Evolutionary conservation across 352 stramenopile genomes (phyloP), one percentile per base, ranked within the genome.

Genomic region (Phytopythium chamaehyphon): DNA sequence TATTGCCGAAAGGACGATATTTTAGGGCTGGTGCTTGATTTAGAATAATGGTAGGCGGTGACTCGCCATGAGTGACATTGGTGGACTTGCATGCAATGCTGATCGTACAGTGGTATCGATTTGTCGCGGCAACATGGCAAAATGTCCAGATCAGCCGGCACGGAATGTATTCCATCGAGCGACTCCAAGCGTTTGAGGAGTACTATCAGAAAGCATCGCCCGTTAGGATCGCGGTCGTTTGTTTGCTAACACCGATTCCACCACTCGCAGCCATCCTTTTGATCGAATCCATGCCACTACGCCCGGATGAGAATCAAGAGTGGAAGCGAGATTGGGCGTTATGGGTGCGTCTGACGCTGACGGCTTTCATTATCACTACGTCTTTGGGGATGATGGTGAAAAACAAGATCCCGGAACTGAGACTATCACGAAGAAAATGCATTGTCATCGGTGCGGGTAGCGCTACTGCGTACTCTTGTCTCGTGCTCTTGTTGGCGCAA

Each of bases 81-180:
- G 37, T 1, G 14, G 37, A n/a, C 15, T 42, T 14, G 14, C 37
- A 42, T 22, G 37, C 37, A 6, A 42, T 42, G 37, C 15, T 42
- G 15, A 8, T 51, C 28, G 18, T 15, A 28, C 45, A 19, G n/a
- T 51, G 45, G 45, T 40, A 26, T 23, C 31, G 24, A 19, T 40
- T 51, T 19, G 15, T 21, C 26, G 5, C 36, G 7, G 47, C 35
- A 7, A 54, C 38, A 15, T 54, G 47, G 47, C 35, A 46, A n/a
- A 44, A 40, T 14, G 24, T 56, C 5, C 58, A 80, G 39, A 42
- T 76, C 33, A 72, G 57, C n/a, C 53, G 57, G 24, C 57, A 47
- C 15, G 59, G 58, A 28, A 61, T 64, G 38, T 80, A 81, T 47
- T 75, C 70, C 22, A 51, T 75, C 43, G 66, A 75, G 51, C 50